phyloP scores from a whole-genome alignment of 208 protist genomes.

The Acanthamoeba pearcei region DNA sequence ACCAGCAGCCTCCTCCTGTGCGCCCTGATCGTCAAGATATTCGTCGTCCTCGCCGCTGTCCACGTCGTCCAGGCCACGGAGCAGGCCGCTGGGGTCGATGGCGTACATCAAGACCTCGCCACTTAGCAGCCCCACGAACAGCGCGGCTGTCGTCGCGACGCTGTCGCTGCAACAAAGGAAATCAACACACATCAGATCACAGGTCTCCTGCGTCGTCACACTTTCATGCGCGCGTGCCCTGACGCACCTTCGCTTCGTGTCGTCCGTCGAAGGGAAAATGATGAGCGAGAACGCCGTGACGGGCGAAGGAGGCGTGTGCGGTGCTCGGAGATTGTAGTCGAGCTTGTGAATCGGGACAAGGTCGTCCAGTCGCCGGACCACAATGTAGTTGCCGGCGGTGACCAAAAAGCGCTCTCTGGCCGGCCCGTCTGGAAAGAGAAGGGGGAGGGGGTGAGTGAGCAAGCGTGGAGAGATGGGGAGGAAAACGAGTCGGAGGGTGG shows the following conservation, averaged over 20 bases:
- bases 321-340: conserved; percentile 42
- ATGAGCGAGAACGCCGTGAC: conserved; percentile 34
- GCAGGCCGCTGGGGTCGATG: conserved; percentile 22
- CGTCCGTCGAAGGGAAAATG: conserved; percentile 1
- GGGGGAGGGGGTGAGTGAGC: background rate
- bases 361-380: conserved; percentile 41
- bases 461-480: background rate
- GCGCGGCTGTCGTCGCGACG: background rate
- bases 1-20: too few relatives aligned
- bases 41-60: background rate
- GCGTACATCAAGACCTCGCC: conserved; percentile 53
- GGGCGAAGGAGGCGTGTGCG: conserved; percentile 49
- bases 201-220: background rate
- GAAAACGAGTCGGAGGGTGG: background rate
- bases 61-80: conserved; percentile 9
- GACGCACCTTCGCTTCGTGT: conserved; percentile 4
- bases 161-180: background rate
- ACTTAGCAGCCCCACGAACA: conserved; percentile 43
- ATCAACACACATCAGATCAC: background rate
- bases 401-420: conserved; percentile 7
- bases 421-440: background rate
- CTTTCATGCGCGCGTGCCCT: background rate
- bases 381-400: conserved; percentile 33
- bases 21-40: background rate
- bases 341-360: conserved; percentile 38